Percentiles rank a stretch among this genome's conserved stretches.
Conservation (phyloP, 495 filamentous ascomycete genomes). For the Copromyces sp. region DNA sequence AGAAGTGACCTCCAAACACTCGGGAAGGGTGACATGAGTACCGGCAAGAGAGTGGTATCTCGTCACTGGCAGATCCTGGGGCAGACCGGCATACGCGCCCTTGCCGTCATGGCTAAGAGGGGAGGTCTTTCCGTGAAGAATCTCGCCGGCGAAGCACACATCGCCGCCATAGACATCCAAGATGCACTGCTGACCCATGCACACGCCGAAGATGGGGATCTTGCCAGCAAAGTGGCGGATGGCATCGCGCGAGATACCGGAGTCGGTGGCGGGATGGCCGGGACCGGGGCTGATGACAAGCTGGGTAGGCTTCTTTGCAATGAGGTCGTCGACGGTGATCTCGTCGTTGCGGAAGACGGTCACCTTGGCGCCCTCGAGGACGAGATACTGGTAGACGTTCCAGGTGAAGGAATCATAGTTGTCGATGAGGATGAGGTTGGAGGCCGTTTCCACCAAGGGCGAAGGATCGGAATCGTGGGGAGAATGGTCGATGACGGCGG, state of each 20-base stretch:
- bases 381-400: constrained; percentile 97
- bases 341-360: constrained; percentile 88
- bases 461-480: constrained; percentile 67
- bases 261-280: constrained; percentile 81
- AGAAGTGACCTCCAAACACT: constrained; percentile 83
- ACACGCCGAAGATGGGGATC: constrained; percentile 93
- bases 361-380: constrained; percentile 83
- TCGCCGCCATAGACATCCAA: constrained; percentile 83
- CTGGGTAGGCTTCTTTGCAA: constrained; percentile 77
- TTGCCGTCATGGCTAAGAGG: constrained; percentile 77
- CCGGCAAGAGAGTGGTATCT: constrained; percentile 95
- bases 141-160: constrained; percentile 90
- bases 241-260: constrained; percentile 83
- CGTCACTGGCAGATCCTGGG: constrained; percentile 74
- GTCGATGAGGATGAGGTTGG: constrained; percentile 91
- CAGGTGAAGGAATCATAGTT: constrained; percentile 99
- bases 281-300: constrained; percentile 91
- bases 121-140: constrained; percentile 94
- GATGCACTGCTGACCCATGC: constrained; percentile 98
- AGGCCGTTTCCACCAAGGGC: constrained; percentile 58
- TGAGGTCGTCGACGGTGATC: constrained; percentile 72
- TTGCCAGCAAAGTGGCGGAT: constrained; percentile 91
- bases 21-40: constrained; percentile 78
- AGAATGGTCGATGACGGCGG: constrained; percentile 71
- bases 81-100: constrained; percentile 72